Conservation (phyloP, 257 asterid species). For the Leptodermis oblonga region DNA sequence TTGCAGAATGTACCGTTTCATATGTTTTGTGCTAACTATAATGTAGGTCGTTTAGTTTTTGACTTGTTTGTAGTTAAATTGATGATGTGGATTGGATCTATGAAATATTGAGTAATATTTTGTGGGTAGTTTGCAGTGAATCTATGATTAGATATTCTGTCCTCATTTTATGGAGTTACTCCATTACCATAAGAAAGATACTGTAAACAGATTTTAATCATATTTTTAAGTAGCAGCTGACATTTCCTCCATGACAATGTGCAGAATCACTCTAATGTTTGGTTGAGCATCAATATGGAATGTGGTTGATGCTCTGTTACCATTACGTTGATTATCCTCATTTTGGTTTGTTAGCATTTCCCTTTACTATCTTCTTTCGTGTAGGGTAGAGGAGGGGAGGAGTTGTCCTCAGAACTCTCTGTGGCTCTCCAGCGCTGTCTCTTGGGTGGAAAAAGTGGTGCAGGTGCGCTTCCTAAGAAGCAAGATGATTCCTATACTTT, state of each 20-base stretch:
- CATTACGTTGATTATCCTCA: not conserved
- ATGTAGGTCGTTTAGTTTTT: not conserved
- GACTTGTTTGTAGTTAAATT: not conserved
- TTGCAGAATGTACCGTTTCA: not conserved
- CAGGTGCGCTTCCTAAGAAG: constrained; percentile 41
- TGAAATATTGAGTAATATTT: not conserved
- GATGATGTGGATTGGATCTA: not conserved
- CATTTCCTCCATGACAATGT: not conserved
- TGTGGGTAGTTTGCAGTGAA: not conserved
- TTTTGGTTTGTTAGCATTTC: not conserved
- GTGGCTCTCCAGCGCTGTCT: constrained; percentile 72
- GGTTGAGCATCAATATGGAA: not conserved
- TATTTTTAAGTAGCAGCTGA: not conserved
- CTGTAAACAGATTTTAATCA: not conserved
- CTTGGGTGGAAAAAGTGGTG: constrained; percentile 91
- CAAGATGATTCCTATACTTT: not conserved
- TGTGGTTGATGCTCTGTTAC: not conserved
- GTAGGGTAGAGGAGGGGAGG: constrained; percentile 95
- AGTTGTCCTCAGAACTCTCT: constrained; percentile 72
- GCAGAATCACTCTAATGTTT: not conserved
- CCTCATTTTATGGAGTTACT: not conserved
- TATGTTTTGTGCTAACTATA: not conserved
- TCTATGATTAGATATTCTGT: not conserved
- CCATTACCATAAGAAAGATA: not conserved
- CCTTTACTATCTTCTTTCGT: constrained; percentile 15